Conservation (phyloP, 2,329 filamentous ascomycete species). For the Elsinoe perseae region DNA sequence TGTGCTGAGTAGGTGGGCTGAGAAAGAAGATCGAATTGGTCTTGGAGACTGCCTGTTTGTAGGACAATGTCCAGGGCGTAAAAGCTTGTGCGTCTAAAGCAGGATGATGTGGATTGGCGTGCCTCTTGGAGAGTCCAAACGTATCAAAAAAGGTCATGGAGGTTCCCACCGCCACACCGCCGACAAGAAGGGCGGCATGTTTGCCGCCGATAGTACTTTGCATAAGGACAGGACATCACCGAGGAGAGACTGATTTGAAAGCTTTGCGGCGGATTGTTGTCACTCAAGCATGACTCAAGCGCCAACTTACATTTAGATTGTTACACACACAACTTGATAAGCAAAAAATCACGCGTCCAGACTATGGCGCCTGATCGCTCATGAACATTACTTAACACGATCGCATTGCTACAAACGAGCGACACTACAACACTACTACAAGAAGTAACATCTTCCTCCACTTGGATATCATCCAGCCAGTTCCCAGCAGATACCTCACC, state of each 20-base stretch:
- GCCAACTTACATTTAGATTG: no score
- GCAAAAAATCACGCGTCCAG: no score
- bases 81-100: constrained; percentile 54
- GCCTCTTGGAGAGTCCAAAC: background rate
- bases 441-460: no score
- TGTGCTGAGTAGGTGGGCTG: constrained; percentile 30
- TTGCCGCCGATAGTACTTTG: background rate
- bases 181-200: background rate
- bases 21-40: constrained; percentile 64
- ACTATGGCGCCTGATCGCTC: no score
- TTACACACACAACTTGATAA: no score
- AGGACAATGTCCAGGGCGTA: constrained; percentile 56
- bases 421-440: no score
- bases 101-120: background rate
- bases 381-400: no score
- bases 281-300: no score
- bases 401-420: no score
- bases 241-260: background rate
- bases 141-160: background rate
- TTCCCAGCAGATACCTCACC: background rate
- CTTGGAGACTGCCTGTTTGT: constrained; percentile 55
- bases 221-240: background rate
- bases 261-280: background rate
- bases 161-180: background rate
- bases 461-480: background rate